These are phyloP conservation scores for Peribolospora baueri DNA, from an alignment of 768 basidiomycete genomes.

Conservation along the genomic window DNA sequence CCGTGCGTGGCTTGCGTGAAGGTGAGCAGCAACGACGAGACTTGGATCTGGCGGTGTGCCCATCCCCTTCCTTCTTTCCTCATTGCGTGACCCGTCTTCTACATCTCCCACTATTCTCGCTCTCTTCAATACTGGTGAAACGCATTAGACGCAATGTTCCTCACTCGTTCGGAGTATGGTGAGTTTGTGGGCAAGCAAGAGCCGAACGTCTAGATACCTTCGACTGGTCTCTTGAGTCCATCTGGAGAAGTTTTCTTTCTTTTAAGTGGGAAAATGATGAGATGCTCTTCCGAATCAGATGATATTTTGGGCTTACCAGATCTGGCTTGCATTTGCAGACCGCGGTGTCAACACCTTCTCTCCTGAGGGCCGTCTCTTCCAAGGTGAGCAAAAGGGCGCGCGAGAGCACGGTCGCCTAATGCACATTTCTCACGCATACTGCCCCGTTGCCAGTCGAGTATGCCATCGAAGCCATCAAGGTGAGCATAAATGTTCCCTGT, in stretches of 20 bases:
- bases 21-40: too few relatives aligned
- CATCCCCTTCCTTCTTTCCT: too few relatives aligned
- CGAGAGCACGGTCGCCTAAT: not conserved
- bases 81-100: too few relatives aligned
- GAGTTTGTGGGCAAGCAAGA: not conserved
- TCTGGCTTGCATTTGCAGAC: conserved; percentile 26
- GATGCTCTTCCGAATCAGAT: not conserved
- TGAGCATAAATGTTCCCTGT: conserved; percentile 17
- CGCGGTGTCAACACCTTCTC: conserved; percentile 98
- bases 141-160: conserved; percentile 27
- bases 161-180: conserved; percentile 92
- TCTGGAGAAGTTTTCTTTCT: too few relatives aligned
- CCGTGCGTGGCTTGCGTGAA: too few relatives aligned
- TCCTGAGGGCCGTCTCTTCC: conserved; percentile 90
- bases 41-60: too few relatives aligned
- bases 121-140: too few relatives aligned
- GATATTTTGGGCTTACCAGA: too few relatives aligned
- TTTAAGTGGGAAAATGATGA: not conserved
- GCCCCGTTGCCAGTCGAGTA: conserved; percentile 52
- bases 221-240: too few relatives aligned
- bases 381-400: conserved; percentile 34
- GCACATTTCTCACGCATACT: conserved; percentile 1
- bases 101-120: too few relatives aligned
- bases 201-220: too few relatives aligned
- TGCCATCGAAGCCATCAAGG: conserved; percentile 98